These are phyloP conservation scores for Pyrenochaeta sp. DNA, from an alignment of 2,329 filamentous ascomycete genomes.

Conservation along the genomic window DNA sequence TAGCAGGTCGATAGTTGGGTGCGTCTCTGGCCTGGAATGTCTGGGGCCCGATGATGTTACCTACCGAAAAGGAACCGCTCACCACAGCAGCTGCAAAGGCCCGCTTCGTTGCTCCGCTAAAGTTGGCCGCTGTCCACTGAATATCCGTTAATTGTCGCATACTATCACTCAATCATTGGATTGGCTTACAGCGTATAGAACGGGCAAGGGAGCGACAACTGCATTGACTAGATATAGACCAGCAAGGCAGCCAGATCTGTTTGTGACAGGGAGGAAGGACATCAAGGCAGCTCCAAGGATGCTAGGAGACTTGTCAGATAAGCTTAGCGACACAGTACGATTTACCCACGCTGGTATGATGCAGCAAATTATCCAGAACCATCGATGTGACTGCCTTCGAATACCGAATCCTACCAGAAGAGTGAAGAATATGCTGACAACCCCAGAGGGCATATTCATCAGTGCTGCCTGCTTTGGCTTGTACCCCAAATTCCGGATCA, in stretches of 20 bases:
- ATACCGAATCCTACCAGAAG: conserved; percentile 19
- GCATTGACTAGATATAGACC: conserved; percentile 30
- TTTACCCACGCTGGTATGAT: conserved; percentile 9
- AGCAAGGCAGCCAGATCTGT: conserved; percentile 20
- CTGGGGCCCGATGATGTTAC: conserved; percentile 42
- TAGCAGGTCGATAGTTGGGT: conserved; percentile 47
- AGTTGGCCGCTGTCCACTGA: conserved; percentile 22
- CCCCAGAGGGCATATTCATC: conserved; percentile 29
- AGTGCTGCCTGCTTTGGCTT: conserved; percentile 22
- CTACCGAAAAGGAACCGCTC: conserved; percentile 46
- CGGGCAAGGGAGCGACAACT: conserved; percentile 22
- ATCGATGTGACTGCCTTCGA: conserved; percentile 17
- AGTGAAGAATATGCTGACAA: conserved; percentile 22
- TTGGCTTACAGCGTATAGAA: conserved; percentile 15
- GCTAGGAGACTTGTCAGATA: not conserved
- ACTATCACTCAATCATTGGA: not conserved
- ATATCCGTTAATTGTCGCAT: not conserved
- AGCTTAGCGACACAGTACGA: not conserved
- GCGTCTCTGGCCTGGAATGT: conserved; percentile 22
- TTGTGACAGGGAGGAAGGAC: conserved; percentile 22
- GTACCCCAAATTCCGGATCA: conserved; percentile 28
- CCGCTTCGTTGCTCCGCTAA: conserved; percentile 47
- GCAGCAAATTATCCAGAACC: conserved; percentile 38
- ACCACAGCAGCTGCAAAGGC: conserved; percentile 41
- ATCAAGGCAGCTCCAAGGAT: conserved; percentile 20